Evolutionary conservation across 2,329 filamentous ascomycete genomes (phyloP).

Genomic region (Fusarium sp.): DNA sequence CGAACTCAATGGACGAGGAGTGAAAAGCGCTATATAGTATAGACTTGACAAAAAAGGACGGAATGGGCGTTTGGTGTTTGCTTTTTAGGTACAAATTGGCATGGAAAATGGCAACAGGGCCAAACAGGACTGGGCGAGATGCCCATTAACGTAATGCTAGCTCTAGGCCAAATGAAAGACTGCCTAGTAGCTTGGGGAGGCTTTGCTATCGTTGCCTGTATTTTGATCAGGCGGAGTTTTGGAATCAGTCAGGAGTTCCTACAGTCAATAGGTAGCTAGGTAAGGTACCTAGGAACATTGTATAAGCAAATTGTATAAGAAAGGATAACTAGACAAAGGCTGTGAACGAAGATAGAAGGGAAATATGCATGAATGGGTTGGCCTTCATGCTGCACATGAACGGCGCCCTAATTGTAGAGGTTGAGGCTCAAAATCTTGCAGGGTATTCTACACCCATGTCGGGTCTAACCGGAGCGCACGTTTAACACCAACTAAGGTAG

Average conservation of each 20-base stretch:
- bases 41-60: background rate
- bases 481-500: background rate
- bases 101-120: conserved; percentile 12
- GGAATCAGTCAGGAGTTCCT: background rate
- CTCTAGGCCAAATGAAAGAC: background rate
- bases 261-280: background rate
- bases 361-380: too few species aligned
- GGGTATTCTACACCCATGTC: background rate
- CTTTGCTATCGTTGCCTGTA: background rate
- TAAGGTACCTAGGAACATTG: background rate
- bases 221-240: background rate
- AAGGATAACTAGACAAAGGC: background rate
- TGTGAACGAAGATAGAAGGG: background rate
- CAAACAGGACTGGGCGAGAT: conserved; percentile 8
- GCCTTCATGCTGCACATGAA: too few species aligned
- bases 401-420: background rate
- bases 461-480: background rate
- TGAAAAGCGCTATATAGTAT: background rate
- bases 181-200: background rate
- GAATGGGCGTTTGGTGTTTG: background rate
- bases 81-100: background rate
- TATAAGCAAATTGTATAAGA: background rate
- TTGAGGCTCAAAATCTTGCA: background rate
- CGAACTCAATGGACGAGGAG: background rate
- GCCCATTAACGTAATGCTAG: background rate